These are phyloP conservation scores for Aspergillus saccharolyticus DNA, from an alignment of 495 filamentous ascomycete species.

Conservation along the genomic window DNA sequence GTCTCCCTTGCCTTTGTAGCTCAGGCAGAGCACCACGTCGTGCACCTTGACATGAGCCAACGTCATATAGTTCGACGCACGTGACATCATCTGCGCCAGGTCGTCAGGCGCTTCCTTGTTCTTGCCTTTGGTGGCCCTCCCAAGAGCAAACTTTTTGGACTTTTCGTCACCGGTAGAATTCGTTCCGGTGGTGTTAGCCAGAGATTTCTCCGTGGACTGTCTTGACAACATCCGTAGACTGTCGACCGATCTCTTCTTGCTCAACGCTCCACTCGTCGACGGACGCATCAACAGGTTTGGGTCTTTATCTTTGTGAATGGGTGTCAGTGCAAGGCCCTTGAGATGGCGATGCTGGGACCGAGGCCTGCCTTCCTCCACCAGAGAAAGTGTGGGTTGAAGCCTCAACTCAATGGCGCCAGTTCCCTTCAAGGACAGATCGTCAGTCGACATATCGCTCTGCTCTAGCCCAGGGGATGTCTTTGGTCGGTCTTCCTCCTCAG, in stretches of 20 bases:
- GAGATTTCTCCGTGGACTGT: conserved; percentile 43
- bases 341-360: conserved; percentile 31
- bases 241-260: conserved; percentile 64
- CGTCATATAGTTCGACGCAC: conserved; percentile 96
- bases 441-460: conserved; percentile 27
- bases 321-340: conserved; percentile 45
- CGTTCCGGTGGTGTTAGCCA: conserved; percentile 35
- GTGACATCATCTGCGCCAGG: conserved; percentile 94
- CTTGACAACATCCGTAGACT: conserved; percentile 53
- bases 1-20: conserved; percentile 93
- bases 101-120: conserved; percentile 68
- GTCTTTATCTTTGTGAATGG: conserved; percentile 35
- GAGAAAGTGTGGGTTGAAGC: conserved; percentile 69
- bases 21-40: conserved; percentile 89
- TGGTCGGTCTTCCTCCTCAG: conserved; percentile 38
- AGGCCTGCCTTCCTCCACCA: conserved; percentile 46
- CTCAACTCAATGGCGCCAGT: conserved; percentile 70
- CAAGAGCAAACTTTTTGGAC: conserved; percentile 49
- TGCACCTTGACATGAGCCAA: conserved; percentile 92
- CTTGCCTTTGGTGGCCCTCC: conserved; percentile 45
- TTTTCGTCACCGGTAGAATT: conserved; percentile 42
- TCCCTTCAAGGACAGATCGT: conserved; percentile 43
- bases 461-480: conserved; percentile 26
- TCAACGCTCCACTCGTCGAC: conserved; percentile 29
- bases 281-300: conserved; percentile 26